A percentile compares a stretch with the other conserved stretches of the same genome.
Evolutionary conservation across 805 yeast genomes (phyloP).

Genomic region (Saccharomycopsis microspora): DNA sequence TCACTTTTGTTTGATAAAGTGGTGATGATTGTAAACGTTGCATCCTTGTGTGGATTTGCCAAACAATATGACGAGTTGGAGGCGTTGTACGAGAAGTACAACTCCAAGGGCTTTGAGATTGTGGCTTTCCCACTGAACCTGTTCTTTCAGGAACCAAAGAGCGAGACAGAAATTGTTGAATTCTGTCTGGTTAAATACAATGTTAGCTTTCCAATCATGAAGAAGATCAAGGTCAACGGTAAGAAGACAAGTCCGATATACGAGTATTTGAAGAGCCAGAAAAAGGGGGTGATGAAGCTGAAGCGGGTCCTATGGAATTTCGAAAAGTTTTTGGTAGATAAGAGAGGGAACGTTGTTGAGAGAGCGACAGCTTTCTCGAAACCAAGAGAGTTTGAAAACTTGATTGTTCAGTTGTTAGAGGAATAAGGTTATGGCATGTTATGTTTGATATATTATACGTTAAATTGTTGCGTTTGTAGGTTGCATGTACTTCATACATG

Average conservation of each 20-base stretch:
- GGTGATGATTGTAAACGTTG: conserved; percentile 34
- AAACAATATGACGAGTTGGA: conserved; percentile 61
- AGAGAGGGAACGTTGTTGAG: conserved; percentile 43
- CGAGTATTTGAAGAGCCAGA: conserved; percentile 51
- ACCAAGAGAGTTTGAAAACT: conserved; percentile 7
- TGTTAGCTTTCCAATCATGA: conserved; percentile 72
- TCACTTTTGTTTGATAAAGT: conserved; percentile 33
- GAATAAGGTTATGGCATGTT: conserved; percentile 1
- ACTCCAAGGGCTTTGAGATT: conserved; percentile 44
- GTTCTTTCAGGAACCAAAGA: conserved; percentile 32
- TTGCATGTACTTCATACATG: no score
- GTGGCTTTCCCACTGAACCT: conserved; percentile 79
- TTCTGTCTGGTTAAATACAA: conserved; percentile 69
- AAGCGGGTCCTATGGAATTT: conserved; percentile 71
- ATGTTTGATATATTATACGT: no score
- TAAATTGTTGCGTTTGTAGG: no score
- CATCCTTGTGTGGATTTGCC: conserved; percentile 40
- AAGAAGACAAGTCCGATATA: conserved; percentile 56
- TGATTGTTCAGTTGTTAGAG: conserved; percentile 10
- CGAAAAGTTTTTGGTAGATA: conserved; percentile 57
- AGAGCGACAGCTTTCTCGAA: conserved; percentile 24
- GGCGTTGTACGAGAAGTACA: conserved; percentile 46
- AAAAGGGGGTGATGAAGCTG: conserved; percentile 53
- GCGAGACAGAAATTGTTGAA: conserved; percentile 41
- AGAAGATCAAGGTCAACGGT: conserved; percentile 76